phyloP scores from a whole-genome alignment of 495 filamentous ascomycete species.

The Aspergillus saccharolyticus region DNA sequence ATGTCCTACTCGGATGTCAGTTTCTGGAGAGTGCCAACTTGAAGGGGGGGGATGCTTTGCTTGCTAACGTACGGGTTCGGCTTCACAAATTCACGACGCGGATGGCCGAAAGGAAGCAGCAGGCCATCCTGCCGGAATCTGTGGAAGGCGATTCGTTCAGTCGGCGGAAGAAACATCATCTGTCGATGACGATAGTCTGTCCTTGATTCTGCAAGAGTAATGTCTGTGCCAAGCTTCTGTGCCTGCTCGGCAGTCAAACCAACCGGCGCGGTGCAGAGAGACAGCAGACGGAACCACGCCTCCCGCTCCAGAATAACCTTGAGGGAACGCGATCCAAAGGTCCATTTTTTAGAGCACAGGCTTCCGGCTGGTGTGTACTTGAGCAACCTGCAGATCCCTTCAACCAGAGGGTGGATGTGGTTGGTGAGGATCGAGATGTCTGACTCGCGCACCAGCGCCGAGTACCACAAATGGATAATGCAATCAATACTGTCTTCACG shows the following conservation, averaged over 20 bases:
- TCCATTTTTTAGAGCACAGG: conserved; percentile 19
- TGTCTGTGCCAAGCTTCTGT: conserved; percentile 2
- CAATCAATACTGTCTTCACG: conserved; percentile 18
- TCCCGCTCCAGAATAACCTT: conserved; percentile 10
- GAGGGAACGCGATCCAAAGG: conserved; percentile 6
- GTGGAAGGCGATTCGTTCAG: conserved; percentile 17
- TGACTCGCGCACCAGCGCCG: conserved; percentile 20
- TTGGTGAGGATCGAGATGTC: conserved; percentile 13
- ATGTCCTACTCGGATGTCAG: conserved; percentile 4
- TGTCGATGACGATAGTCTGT: background rate
- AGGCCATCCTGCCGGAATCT: conserved; percentile 30
- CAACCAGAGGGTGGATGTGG: conserved; percentile 21
- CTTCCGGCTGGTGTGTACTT: too few species aligned
- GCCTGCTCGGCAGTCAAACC: background rate
- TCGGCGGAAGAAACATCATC: background rate
- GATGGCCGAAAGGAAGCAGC: conserved; percentile 30
- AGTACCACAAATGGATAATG: conserved; percentile 39
- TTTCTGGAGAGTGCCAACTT: background rate
- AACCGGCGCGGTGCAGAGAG: background rate
- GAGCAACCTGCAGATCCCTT: conserved; percentile 20
- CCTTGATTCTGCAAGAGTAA: background rate
- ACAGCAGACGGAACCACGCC: background rate
- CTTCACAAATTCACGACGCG: conserved; percentile 19
- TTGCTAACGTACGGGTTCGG: conserved; percentile 33
- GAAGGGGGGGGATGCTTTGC: background rate